These are phyloP conservation scores for Bruguiera hainesii DNA, from an alignment of 441 rosid species.

Conservation along the genomic window DNA sequence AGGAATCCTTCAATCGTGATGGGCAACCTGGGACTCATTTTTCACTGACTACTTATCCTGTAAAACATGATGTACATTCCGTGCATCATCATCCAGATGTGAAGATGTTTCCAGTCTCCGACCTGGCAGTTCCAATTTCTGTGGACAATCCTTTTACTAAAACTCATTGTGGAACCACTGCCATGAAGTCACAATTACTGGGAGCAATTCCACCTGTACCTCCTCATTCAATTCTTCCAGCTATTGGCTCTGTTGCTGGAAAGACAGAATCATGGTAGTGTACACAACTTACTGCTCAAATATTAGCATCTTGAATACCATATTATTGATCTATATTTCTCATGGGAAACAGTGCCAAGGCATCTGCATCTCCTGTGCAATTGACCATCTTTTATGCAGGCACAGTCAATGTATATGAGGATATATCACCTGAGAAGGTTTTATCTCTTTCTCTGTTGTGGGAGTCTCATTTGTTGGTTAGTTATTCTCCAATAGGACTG, in stretches of 20 bases:
- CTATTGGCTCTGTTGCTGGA: conserved; percentile 30
- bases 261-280: conserved; percentile 39
- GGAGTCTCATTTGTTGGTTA: neutral
- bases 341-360: conserved; percentile 28
- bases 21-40: conserved; percentile 33
- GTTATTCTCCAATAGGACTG: neutral
- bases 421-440: conserved; percentile 71
- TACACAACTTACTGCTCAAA: conserved; percentile 16
- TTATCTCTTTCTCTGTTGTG: conserved; percentile 7
- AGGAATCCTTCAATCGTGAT: conserved; percentile 37
- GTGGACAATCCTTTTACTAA: conserved; percentile 29
- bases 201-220: conserved; percentile 46
- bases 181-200: conserved; percentile 34
- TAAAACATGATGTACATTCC: conserved; percentile 31
- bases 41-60: conserved; percentile 31
- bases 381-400: conserved; percentile 71
- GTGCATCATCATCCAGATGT: conserved; percentile 31
- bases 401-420: conserved; percentile 53
- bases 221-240: conserved; percentile 34
- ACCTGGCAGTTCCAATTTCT: conserved; percentile 25
- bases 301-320: neutral
- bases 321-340: conserved; percentile 10
- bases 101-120: conserved; percentile 39
- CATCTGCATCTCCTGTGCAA: conserved; percentile 39
- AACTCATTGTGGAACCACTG: conserved; percentile 27